Conservation (phyloP, 164 flowering plant species). For the Berberis thunbergii region DNA sequence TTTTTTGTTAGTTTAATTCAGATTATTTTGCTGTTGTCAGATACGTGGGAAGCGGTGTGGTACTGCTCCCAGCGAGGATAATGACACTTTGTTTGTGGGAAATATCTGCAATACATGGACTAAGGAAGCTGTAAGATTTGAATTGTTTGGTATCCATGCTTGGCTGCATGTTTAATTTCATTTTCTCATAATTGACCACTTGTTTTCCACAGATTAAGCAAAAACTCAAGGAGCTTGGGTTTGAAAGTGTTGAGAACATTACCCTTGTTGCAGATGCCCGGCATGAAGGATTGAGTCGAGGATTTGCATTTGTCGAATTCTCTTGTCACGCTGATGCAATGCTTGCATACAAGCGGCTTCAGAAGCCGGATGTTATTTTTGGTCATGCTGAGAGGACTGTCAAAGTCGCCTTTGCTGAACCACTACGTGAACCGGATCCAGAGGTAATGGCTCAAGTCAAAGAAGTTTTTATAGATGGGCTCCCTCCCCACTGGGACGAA, state of each 20-base stretch:
- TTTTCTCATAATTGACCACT: slow-evolving; percentile 3
- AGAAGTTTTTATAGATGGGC: slow-evolving; percentile 68
- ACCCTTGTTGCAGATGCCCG: slow-evolving; percentile 59
- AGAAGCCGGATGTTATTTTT: slow-evolving; percentile 67
- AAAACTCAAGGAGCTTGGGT: slow-evolving; percentile 28
- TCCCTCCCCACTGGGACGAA: slow-evolving; percentile 74
- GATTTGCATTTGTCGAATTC: slow-evolving; percentile 73
- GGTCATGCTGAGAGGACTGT: slow-evolving; percentile 78
- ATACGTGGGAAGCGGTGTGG: slow-evolving; percentile 72
- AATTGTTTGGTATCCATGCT: background rate
- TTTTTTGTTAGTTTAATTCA: background rate
- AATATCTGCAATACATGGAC: slow-evolving; percentile 88
- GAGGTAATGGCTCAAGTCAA: slow-evolving; percentile 76
- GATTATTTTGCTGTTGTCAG: slow-evolving; percentile 21
- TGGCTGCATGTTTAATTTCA: background rate
- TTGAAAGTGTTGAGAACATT: slow-evolving; percentile 51
- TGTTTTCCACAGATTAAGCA: slow-evolving; percentile 37
- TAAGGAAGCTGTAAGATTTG: slow-evolving; percentile 65
- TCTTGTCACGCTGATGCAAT: slow-evolving; percentile 69
- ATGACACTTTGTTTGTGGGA: slow-evolving; percentile 65
- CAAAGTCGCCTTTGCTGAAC: slow-evolving; percentile 85
- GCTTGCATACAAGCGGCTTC: slow-evolving; percentile 73
- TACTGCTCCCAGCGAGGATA: slow-evolving; percentile 66
- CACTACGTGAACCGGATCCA: slow-evolving; percentile 71
- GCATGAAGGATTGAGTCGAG: slow-evolving; percentile 71